A percentile compares a stretch with the other conserved stretches of the same genome.
Evolutionary conservation across 2,329 filamentous ascomycete species (phyloP).

Genomic region (Fusarium armeniacum): DNA sequence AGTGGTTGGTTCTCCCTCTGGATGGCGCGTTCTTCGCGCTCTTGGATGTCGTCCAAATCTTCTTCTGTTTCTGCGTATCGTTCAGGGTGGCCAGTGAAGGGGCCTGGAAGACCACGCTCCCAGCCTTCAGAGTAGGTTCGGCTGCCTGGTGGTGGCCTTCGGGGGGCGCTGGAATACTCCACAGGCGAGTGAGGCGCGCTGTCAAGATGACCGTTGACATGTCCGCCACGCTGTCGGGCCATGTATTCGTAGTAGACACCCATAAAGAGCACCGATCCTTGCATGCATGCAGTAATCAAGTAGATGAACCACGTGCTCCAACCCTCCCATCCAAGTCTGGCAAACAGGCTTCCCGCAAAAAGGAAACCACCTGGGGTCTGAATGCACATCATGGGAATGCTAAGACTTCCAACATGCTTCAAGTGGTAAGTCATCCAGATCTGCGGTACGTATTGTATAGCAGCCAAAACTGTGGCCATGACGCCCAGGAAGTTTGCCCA

Average conservation of each 20-base stretch:
- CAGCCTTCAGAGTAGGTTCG: constrained; percentile 65
- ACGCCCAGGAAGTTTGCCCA: constrained; percentile 92
- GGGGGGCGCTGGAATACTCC: constrained; percentile 48
- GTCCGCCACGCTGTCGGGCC: constrained; percentile 53
- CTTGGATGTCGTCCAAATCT: constrained; percentile 64
- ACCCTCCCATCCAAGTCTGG: constrained; percentile 81
- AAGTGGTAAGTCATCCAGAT: constrained; percentile 91
- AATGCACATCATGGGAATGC: constrained; percentile 98
- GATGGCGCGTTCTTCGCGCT: constrained; percentile 66
- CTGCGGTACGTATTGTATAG: constrained; percentile 93
- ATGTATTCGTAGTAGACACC: constrained; percentile 80
- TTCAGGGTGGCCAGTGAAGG: constrained; percentile 66
- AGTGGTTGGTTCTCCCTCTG: constrained; percentile 66
- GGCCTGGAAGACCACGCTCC: constrained; percentile 65
- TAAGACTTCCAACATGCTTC: constrained; percentile 89
- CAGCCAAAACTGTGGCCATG: constrained; percentile 81
- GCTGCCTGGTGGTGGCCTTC: constrained; percentile 55
- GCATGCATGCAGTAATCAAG: constrained; percentile 85
- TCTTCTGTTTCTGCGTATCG: constrained; percentile 66
- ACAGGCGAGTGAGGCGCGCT: constrained; percentile 50
- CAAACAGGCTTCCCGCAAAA: constrained; percentile 87
- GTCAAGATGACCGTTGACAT: constrained; percentile 43
- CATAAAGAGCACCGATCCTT: constrained; percentile 85
- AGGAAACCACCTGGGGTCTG: constrained; percentile 94
- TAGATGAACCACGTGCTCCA: constrained; percentile 98